Percentiles rank a stretch among this genome's conserved stretches.
Conservation (phyloP, 192 early-diverging fungal species). For the Coemansia sp. region DNA sequence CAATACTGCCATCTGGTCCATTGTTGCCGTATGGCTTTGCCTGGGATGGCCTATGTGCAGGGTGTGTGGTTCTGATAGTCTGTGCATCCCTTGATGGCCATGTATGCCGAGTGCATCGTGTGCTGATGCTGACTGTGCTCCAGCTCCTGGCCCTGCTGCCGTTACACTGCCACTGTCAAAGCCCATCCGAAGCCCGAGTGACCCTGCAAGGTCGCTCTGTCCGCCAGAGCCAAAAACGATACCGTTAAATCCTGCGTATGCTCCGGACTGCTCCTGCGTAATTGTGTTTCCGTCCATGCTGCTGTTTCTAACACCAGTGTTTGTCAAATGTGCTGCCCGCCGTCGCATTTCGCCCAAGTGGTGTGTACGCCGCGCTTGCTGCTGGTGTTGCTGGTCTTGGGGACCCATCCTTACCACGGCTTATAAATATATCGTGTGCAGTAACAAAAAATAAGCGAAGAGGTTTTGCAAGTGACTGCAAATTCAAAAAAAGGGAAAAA, state of each 20-base stretch:
- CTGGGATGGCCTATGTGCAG: not conserved
- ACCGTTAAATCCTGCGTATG: slow-evolving; percentile 35
- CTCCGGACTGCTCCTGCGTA: slow-evolving; percentile 14
- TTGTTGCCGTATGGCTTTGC: not conserved
- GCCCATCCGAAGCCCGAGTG: slow-evolving; percentile 4
- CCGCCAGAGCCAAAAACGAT: slow-evolving; percentile 29
- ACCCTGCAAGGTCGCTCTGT: slow-evolving; percentile 7
- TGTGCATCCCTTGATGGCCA: not conserved
- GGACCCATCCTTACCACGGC: not conserved
- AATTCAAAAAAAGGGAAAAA: not conserved
- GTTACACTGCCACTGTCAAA: not conserved
- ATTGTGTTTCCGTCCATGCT: slow-evolving; percentile 1
- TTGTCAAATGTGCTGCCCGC: slow-evolving; percentile 7
- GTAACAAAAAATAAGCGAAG: no score
- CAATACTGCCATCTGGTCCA: slow-evolving; percentile 15
- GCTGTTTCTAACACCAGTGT: not conserved
- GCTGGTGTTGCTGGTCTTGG: slow-evolving; percentile 6
- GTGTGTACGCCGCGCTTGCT: slow-evolving; percentile 1
- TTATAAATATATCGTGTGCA: no score
- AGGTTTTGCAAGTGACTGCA: no score
- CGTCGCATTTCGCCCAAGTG: slow-evolving; percentile 6
- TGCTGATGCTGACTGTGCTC: not conserved
- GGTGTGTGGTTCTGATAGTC: slow-evolving; percentile 1
- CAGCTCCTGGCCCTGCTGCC: not conserved
- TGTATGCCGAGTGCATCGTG: slow-evolving; percentile 2